phyloP scores from a whole-genome alignment of 176 grass and related monocot genomes.

The Microstegium vimineum region DNA sequence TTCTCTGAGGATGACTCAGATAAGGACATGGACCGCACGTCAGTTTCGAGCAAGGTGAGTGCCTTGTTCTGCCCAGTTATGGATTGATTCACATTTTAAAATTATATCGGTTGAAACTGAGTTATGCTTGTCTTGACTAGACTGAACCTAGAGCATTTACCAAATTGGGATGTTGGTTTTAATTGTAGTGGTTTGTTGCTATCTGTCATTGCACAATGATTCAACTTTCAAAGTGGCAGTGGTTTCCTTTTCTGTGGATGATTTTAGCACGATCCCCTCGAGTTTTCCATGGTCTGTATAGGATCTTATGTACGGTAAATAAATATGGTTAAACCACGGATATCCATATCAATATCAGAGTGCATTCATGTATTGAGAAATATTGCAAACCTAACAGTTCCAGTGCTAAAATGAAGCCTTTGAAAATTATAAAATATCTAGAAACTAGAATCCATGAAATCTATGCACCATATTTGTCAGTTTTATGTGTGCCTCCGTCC shows the following conservation, averaged over 20 bases:
- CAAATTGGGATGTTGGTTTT: not conserved
- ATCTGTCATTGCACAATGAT: not conserved
- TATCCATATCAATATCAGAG: not conserved
- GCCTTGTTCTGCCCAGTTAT: not conserved
- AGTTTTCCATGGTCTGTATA: not conserved
- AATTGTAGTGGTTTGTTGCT: not conserved
- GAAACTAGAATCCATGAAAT: not conserved
- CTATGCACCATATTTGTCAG: not conserved
- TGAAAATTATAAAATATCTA: not conserved
- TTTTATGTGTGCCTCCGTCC: not conserved
- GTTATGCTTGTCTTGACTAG: not conserved
- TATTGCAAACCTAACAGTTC: not conserved
- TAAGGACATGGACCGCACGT: constrained; percentile 48
- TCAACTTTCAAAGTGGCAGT: not conserved
- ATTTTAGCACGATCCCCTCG: not conserved
- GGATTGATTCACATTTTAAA: not conserved
- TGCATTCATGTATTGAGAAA: not conserved
- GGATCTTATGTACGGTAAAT: not conserved
- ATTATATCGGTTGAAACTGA: not conserved
- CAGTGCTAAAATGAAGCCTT: not conserved
- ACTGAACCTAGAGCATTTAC: not conserved
- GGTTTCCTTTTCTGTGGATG: not conserved
- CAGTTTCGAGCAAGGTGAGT: constrained; percentile 57
- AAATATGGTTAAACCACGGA: not conserved
- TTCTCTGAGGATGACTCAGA: constrained; percentile 93